Conservation (phyloP, 2,329 filamentous ascomycete genomes). For the Massarina eburnea region DNA sequence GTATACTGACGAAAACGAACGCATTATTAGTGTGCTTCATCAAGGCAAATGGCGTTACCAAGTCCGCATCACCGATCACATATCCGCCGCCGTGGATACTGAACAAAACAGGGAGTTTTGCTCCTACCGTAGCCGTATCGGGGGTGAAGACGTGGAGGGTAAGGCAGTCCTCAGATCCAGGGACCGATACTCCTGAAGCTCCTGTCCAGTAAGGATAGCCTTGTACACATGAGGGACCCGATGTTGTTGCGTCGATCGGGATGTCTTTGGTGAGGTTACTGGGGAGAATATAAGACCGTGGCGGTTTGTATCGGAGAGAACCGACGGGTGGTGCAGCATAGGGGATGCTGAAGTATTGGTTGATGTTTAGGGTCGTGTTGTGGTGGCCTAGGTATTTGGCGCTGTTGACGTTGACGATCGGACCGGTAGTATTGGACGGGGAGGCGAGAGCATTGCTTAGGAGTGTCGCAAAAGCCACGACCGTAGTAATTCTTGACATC, state of each 20-base stretch:
- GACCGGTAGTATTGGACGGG: slow-evolving; percentile 1
- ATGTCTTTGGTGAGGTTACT: slow-evolving; percentile 16
- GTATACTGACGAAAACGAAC: slow-evolving; percentile 59
- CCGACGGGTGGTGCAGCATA: slow-evolving; percentile 34
- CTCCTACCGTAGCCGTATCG: slow-evolving; percentile 14
- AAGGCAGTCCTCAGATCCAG: slow-evolving; percentile 36
- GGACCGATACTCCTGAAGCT: background rate
- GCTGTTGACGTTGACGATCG: slow-evolving; percentile 13
- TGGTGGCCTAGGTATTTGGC: slow-evolving; percentile 14
- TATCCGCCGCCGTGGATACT: slow-evolving; percentile 40
- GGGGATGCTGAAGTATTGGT: slow-evolving; percentile 22
- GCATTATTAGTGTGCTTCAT: slow-evolving; percentile 31
- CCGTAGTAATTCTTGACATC: background rate
- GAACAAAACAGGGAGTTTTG: slow-evolving; percentile 35
- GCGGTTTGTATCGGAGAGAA: slow-evolving; percentile 33
- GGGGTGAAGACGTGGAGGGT: slow-evolving; percentile 36
- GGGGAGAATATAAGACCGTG: slow-evolving; percentile 25
- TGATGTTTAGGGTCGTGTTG: slow-evolving; percentile 12
- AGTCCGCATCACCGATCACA: slow-evolving; percentile 21
- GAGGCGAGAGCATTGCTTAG: background rate
- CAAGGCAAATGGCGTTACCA: slow-evolving; percentile 22
- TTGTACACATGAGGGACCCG: slow-evolving; percentile 30
- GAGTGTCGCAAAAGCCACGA: background rate
- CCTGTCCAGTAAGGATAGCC: slow-evolving; percentile 17
- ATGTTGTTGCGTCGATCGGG: slow-evolving; percentile 26